These are phyloP conservation scores for Entrophospora sp. DNA, from an alignment of 192 early-diverging fungal genomes.

Conservation along the genomic window DNA sequence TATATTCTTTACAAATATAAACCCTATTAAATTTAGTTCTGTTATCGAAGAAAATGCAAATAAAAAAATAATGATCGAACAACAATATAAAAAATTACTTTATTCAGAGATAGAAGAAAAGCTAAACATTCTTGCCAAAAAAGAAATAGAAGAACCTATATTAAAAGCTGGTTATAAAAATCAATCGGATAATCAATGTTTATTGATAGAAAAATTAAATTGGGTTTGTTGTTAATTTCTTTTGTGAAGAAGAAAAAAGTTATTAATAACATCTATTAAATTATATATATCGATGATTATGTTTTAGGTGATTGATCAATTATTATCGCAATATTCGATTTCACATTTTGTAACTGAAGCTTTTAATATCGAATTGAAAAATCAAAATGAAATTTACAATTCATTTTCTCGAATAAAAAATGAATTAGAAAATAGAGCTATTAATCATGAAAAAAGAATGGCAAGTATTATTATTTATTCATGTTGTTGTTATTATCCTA, in stretches of 20 bases:
- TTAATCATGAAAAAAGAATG: background rate
- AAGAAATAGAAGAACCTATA: constrained; percentile 5
- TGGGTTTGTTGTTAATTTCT: background rate
- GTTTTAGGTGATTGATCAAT: background rate
- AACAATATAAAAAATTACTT: background rate
- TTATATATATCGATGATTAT: background rate
- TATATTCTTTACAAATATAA: too few species aligned
- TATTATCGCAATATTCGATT: background rate
- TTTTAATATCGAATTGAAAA: background rate
- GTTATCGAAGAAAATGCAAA: background rate
- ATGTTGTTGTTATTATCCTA: too few species aligned
- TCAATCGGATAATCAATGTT: background rate
- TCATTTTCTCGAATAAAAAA: background rate
- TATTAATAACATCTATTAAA: too few species aligned
- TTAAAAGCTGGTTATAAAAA: background rate
- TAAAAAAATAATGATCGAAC: background rate
- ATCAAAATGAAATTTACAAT: background rate
- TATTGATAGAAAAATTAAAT: background rate
- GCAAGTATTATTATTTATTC: background rate
- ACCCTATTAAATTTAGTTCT: too few species aligned
- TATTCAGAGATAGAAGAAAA: background rate
- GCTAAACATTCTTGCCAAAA: background rate
- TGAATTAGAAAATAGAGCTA: background rate
- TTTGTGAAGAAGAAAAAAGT: too few species aligned
- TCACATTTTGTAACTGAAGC: background rate